These are phyloP conservation scores for Hepatocystis sp. DNA, from an alignment of 169 alveolate species.

Conservation along the genomic window DNA sequence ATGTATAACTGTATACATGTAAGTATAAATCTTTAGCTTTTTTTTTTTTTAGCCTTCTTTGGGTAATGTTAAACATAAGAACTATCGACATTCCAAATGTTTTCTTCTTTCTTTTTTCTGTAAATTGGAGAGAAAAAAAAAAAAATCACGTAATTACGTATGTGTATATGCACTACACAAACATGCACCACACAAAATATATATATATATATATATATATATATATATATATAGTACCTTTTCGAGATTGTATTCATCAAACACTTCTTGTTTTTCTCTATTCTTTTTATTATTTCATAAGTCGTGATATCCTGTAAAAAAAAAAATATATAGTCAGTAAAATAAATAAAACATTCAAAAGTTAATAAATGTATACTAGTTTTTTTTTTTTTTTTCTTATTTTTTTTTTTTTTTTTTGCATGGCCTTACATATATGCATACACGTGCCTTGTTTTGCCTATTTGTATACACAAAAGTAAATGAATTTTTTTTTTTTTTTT, in stretches of 20 bases:
- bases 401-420: too few species aligned
- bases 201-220: not conserved
- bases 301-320: not conserved
- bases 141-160: not conserved
- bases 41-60: constrained; percentile 8
- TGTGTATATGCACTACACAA: not conserved
- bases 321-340: too few species aligned
- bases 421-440: not conserved
- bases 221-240: not conserved
- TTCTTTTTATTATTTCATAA: not conserved
- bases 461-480: not conserved
- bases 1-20: not conserved
- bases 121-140: constrained; percentile 1
- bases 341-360: too few species aligned
- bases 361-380: too few species aligned
- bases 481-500: not conserved
- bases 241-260: not conserved
- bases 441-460: not conserved
- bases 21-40: not conserved
- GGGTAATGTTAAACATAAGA: constrained; percentile 21
- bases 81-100: constrained; percentile 51
- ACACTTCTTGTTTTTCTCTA: not conserved
- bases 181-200: not conserved
- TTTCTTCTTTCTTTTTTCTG: constrained; percentile 72
- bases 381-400: too few species aligned